Conservation (phyloP, 768 basidiomycete genomes). For the Kwoniella bestiolae region DNA sequence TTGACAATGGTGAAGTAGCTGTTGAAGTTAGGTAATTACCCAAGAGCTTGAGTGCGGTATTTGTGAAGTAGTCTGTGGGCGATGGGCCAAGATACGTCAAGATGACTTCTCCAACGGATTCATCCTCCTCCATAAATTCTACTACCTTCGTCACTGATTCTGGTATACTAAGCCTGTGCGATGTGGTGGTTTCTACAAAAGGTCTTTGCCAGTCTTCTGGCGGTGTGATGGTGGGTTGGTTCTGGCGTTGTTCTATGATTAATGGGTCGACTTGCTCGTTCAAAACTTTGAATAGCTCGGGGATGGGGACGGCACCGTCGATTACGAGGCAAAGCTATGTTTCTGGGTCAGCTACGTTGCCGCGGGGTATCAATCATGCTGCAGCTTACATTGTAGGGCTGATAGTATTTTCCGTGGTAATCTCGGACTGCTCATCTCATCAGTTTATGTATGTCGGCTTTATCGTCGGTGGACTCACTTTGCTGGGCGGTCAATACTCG, state of each 20-base stretch:
- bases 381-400: constrained; percentile 77
- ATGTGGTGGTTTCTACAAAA: constrained; percentile 84
- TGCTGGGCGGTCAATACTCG: constrained; percentile 83
- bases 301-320: constrained; percentile 78
- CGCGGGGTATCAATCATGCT: too few relatives aligned
- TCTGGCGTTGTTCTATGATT: constrained; percentile 72
- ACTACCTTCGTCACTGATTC: constrained; percentile 68
- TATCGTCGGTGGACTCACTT: constrained; percentile 63
- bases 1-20: constrained; percentile 61
- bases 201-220: constrained; percentile 90
- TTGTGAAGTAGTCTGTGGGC: constrained; percentile 37
- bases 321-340: constrained; percentile 71
- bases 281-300: constrained; percentile 76
- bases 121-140: constrained; percentile 96
- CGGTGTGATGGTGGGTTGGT: constrained; percentile 41
- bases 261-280: constrained; percentile 81
- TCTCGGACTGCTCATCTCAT: constrained; percentile 68
- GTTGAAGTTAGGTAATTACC: constrained; percentile 82
- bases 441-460: not conserved
- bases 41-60: constrained; percentile 79
- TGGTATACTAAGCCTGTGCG: constrained; percentile 56
- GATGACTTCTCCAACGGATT: constrained; percentile 79
- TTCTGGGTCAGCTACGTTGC: constrained; percentile 7
- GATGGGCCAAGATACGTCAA: constrained; percentile 76
- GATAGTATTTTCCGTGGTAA: constrained; percentile 87